Evolutionary conservation across 73 alveolate species (phyloP).

Genomic region (Stentor coeruleus): DNA sequence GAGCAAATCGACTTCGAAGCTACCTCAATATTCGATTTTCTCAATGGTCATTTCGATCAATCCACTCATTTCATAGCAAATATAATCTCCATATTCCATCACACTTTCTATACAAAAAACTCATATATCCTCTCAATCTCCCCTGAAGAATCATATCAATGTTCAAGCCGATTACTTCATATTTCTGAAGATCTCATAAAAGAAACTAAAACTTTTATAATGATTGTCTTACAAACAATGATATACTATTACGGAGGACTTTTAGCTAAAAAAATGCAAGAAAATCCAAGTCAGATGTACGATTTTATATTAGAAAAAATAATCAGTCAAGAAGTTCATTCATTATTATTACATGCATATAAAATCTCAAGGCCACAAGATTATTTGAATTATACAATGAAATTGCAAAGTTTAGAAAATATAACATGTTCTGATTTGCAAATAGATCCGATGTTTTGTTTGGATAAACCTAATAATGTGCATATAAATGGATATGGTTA

Average conservation of each 20-base stretch:
- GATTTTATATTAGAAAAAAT: background rate
- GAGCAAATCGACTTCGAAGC: background rate
- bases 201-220: background rate
- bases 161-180: background rate
- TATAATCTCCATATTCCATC: background rate
- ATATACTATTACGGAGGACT: background rate
- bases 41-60: background rate
- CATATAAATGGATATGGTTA: background rate
- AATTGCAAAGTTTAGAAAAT: background rate
- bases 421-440: background rate
- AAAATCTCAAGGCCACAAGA: background rate
- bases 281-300: conserved; percentile 6
- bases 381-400: too few species aligned
- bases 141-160: background rate
- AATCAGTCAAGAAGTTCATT: background rate
- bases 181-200: background rate
- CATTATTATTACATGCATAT: background rate
- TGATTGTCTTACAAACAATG: background rate
- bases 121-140: background rate
- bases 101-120: background rate
- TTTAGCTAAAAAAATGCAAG: background rate
- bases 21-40: background rate
- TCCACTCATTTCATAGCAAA: background rate
- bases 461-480: background rate
- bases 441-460: background rate